Conservation (phyloP, 495 filamentous ascomycete genomes). For the Hyphodiscus hymeniophilus region DNA sequence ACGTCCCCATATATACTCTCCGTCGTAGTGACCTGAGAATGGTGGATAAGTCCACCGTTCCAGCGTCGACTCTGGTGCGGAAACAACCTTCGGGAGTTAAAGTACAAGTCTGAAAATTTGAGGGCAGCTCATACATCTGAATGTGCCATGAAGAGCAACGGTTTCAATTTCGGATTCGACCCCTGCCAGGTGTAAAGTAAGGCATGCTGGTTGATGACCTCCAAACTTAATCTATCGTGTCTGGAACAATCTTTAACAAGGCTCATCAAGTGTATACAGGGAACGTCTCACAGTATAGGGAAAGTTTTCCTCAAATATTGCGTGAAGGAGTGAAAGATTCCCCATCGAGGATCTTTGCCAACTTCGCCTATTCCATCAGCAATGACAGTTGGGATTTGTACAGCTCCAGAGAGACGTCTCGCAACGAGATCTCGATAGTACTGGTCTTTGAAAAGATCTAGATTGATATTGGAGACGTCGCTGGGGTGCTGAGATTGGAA, state of each 20-base stretch:
- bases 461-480: too few relatives aligned
- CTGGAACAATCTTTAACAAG: slow-evolving; percentile 6
- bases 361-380: slow-evolving; percentile 29
- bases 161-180: slow-evolving; percentile 44
- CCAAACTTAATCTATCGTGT: slow-evolving; percentile 33
- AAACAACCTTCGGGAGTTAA: too few relatives aligned
- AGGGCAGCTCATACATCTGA: slow-evolving; percentile 38
- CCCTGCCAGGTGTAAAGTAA: slow-evolving; percentile 60
- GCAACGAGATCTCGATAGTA: slow-evolving; percentile 9
- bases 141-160: slow-evolving; percentile 61
- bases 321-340: slow-evolving; percentile 28
- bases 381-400: slow-evolving; percentile 28
- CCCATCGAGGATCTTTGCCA: slow-evolving; percentile 28
- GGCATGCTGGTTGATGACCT: slow-evolving; percentile 59
- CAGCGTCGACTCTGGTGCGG: too few relatives aligned
- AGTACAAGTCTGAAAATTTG: too few relatives aligned
- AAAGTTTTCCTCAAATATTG: slow-evolving; percentile 25
- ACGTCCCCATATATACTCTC: slow-evolving; percentile 62
- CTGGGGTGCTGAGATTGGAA: too few relatives aligned
- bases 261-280: too few relatives aligned
- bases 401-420: slow-evolving; percentile 27
- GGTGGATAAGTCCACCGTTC: slow-evolving; percentile 39
- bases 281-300: slow-evolving; percentile 8
- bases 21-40: slow-evolving; percentile 55
- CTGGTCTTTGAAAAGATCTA: too few relatives aligned